These are phyloP conservation scores for Cladosporium colombiae DNA, from an alignment of 2,329 filamentous ascomycete genomes.

Conservation along the genomic window DNA sequence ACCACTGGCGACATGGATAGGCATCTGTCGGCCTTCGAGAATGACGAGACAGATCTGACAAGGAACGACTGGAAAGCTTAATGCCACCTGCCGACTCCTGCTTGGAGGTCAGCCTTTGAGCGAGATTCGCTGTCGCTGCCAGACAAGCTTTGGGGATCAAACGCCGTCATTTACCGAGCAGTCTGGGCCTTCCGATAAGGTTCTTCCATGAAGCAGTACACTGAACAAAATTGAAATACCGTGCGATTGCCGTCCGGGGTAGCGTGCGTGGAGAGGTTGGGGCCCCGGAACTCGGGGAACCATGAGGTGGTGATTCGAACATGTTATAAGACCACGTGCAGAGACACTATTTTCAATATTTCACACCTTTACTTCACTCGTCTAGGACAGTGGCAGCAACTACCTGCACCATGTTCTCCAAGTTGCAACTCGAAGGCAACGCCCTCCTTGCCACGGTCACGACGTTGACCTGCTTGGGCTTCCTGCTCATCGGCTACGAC, in stretches of 20 bases:
- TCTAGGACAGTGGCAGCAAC: neutral
- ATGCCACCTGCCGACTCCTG: neutral
- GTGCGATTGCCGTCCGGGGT: neutral
- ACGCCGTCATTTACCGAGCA: slow-evolving; percentile 1
- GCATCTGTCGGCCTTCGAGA: neutral
- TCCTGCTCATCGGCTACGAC: slow-evolving; percentile 52
- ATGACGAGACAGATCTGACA: neutral
- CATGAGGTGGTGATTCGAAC: neutral
- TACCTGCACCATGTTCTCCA: slow-evolving; percentile 18
- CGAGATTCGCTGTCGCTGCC: neutral
- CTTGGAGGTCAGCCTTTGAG: neutral
- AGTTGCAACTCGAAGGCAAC: slow-evolving; percentile 38
- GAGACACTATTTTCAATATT: neutral
- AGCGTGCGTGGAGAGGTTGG: neutral
- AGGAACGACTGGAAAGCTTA: neutral
- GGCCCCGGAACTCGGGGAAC: neutral
- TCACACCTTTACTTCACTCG: neutral
- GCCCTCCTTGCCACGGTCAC: slow-evolving; percentile 47
- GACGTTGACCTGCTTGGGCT: slow-evolving; percentile 49
- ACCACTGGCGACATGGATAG: neutral
- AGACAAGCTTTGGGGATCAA: neutral
- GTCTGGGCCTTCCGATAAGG: neutral
- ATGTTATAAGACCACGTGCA: neutral
- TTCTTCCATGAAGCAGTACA: neutral
- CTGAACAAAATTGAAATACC: neutral